These are phyloP conservation scores for Galeopsis tetrahit DNA, from an alignment of 257 asterid genomes.

Conservation along the genomic window DNA sequence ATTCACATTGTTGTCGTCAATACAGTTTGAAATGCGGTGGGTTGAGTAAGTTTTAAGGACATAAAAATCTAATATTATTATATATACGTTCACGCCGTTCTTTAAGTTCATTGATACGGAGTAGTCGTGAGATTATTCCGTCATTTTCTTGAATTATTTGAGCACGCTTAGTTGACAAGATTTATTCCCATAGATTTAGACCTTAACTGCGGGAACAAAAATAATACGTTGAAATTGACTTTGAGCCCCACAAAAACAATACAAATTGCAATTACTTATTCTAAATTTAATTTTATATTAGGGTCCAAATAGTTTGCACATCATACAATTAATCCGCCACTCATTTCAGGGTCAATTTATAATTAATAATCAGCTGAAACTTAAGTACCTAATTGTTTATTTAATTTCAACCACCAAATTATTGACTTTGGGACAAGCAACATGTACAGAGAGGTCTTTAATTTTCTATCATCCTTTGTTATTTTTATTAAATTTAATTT, in stretches of 20 bases:
- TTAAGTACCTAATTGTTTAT: constrained; percentile 26
- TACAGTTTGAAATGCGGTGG: no score
- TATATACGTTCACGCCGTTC: no score
- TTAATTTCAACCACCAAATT: constrained; percentile 27
- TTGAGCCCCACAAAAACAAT: constrained; percentile 38
- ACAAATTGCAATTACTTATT: constrained; percentile 34
- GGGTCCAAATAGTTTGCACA: neutral
- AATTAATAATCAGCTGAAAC: constrained; percentile 20
- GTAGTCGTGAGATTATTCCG: neutral
- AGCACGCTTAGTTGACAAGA: constrained; percentile 32
- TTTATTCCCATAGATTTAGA: constrained; percentile 22
- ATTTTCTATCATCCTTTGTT: neutral
- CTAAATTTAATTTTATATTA: neutral
- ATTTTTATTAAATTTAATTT: no score
- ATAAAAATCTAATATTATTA: no score
- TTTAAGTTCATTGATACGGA: no score
- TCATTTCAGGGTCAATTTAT: constrained; percentile 27
- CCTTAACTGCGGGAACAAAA: constrained; percentile 9
- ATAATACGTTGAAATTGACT: constrained; percentile 14
- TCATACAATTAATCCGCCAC: constrained; percentile 26
- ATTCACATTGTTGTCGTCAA: no score
- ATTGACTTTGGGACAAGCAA: constrained; percentile 34
- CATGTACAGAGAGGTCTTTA: neutral
- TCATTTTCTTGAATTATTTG: constrained; percentile 20
- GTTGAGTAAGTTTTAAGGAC: no score